Conservation (phyloP, 192 early-diverging fungal genomes). For the Bifiguratus adelaidae region DNA sequence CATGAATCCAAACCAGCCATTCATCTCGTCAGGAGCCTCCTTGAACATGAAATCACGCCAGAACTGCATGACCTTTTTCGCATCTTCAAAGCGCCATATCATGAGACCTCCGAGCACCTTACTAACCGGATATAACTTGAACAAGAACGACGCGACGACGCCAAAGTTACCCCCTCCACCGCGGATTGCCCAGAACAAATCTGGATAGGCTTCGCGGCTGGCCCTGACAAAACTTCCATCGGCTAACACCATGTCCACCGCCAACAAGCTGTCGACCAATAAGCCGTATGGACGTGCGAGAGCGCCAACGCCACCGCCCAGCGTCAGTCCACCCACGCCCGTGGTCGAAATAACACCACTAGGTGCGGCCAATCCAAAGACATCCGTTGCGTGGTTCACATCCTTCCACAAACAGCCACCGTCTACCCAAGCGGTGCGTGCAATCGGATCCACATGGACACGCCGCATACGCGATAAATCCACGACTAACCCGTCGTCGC, state of each 20-base stretch:
- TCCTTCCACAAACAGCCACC: too few relatives aligned
- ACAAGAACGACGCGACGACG: slow-evolving; percentile 26
- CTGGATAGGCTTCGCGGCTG: slow-evolving; percentile 26
- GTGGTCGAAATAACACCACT: too few relatives aligned
- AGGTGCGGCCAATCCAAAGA: too few relatives aligned
- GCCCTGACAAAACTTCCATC: slow-evolving; percentile 24
- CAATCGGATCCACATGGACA: neutral
- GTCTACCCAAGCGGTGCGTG: too few relatives aligned
- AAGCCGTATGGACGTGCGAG: slow-evolving; percentile 31
- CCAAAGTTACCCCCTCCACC: slow-evolving; percentile 44
- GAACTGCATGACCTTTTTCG: too few relatives aligned
- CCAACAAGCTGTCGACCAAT: slow-evolving; percentile 35
- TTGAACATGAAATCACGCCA: too few relatives aligned
- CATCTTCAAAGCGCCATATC: too few relatives aligned
- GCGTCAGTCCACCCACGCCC: slow-evolving; percentile 28
- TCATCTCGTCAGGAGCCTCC: too few relatives aligned
- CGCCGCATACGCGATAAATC: neutral
- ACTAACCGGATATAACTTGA: too few relatives aligned
- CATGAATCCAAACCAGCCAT: too few relatives aligned
- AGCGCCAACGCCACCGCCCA: slow-evolving; percentile 37
- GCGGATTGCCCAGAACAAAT: slow-evolving; percentile 51
- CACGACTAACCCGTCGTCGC: neutral
- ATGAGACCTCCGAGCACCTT: too few relatives aligned
- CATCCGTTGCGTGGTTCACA: too few relatives aligned
- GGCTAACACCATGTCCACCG: slow-evolving; percentile 37